A percentile compares a stretch with the other conserved stretches of the same genome.
Evolutionary conservation across 2,329 filamentous ascomycete species (phyloP).

Genomic region (Triangularia setosa): DNA sequence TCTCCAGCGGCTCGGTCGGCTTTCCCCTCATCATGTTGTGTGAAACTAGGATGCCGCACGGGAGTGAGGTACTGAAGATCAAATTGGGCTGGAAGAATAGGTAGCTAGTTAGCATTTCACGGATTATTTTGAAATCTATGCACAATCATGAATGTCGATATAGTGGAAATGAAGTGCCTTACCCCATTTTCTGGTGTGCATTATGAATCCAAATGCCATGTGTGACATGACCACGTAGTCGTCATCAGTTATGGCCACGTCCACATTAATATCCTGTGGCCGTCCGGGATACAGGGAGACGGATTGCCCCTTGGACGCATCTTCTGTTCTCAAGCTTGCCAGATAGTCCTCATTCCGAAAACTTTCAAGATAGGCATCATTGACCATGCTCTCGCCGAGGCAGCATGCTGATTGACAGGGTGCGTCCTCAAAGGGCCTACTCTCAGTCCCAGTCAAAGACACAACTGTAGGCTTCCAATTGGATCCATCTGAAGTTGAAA

Average conservation of each 20-base stretch:
- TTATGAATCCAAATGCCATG: constrained; percentile 33
- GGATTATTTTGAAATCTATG: too few species aligned
- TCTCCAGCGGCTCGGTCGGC: too few species aligned
- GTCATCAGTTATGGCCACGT: constrained; percentile 18
- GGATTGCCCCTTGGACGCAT: constrained; percentile 6
- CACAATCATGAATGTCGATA: not conserved
- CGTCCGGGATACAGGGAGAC: constrained; percentile 10
- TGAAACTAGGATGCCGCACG: not conserved
- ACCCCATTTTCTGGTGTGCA: constrained; percentile 35
- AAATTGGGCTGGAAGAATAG: constrained; percentile 12
- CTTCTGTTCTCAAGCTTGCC: constrained; percentile 12
- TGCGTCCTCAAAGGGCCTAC: not conserved
- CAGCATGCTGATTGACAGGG: constrained; percentile 12
- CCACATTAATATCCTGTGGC: constrained; percentile 8
- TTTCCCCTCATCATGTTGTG: too few species aligned
- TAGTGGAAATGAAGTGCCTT: constrained; percentile 3
- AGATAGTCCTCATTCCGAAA: constrained; percentile 13
- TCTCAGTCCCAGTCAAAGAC: not conserved
- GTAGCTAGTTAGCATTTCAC: not conserved
- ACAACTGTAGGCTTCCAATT: not conserved
- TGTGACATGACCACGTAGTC: constrained; percentile 32
- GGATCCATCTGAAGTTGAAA: constrained; percentile 10
- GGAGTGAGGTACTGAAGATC: constrained; percentile 13
- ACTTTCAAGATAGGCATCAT: constrained; percentile 14
- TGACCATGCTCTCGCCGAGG: not conserved